Conservation (phyloP, 192 early-diverging fungal genomes). For the Rhizophagus clarus region DNA sequence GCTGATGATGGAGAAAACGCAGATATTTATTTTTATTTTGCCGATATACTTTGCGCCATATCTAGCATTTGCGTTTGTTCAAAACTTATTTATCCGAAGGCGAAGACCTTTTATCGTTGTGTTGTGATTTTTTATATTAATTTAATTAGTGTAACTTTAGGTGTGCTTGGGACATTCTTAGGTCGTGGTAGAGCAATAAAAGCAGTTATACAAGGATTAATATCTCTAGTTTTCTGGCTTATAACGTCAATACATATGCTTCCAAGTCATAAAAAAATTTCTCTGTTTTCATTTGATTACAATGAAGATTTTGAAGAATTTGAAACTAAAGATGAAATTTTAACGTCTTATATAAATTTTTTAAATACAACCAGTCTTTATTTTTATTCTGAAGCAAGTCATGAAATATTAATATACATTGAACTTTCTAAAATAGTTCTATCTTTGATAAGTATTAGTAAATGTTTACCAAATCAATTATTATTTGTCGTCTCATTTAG, state of each 20-base stretch:
- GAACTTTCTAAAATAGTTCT: not conserved
- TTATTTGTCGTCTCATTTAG: not conserved
- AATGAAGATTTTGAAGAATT: not conserved
- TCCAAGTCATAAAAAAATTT: no score
- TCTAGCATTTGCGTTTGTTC: not conserved
- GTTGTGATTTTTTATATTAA: no score
- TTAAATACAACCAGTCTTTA: not conserved
- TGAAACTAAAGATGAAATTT: not conserved
- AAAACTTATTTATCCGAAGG: no score
- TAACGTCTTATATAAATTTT: not conserved
- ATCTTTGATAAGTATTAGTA: not conserved
- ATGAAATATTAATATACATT: not conserved
- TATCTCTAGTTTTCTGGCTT: not conserved
- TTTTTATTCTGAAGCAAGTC: not conserved
- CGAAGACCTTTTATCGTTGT: no score
- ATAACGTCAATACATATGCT: no score
- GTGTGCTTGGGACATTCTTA: not conserved
- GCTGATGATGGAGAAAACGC: no score
- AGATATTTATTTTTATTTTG: no score
- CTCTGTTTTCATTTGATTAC: not conserved
- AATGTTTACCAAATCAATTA: not conserved
- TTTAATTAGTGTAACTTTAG: no score
- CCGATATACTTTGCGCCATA: not conserved
- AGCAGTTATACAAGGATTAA: not conserved
- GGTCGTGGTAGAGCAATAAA: not conserved